A percentile compares a stretch with the other conserved stretches of the same genome.
Conservation (phyloP, 768 basidiomycete species). For the Suillus paluster region DNA sequence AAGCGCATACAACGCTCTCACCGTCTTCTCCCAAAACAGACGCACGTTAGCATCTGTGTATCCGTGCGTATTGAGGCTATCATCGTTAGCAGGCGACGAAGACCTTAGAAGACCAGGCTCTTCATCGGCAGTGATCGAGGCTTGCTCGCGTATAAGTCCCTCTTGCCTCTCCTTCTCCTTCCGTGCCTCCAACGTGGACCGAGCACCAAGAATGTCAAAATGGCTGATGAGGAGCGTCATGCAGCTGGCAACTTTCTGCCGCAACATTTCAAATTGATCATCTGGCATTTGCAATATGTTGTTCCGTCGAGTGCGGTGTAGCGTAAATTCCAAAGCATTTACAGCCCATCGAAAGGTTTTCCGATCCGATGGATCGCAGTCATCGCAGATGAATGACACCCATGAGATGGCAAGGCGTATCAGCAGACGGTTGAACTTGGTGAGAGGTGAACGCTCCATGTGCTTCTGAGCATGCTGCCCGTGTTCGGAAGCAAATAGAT, state of each 20-base stretch:
- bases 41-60: constrained; percentile 70
- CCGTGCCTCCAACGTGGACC: constrained; percentile 85
- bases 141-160: constrained; percentile 59
- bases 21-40: constrained; percentile 74
- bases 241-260: constrained; percentile 91
- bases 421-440: constrained; percentile 81
- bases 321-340: constrained; percentile 90
- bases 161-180: constrained; percentile 89
- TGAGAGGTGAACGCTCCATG: constrained; percentile 74
- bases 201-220: constrained; percentile 96
- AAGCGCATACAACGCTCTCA: constrained; percentile 60
- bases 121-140: constrained; percentile 49
- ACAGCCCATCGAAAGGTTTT: constrained; percentile 99
- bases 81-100: constrained; percentile 41
- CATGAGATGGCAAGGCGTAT: constrained; percentile 94
- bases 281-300: constrained; percentile 87
- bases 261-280: constrained; percentile 88
- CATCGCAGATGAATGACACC: constrained; percentile 98
- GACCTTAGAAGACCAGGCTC: constrained; percentile 56
- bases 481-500: constrained; percentile 94
- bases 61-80: constrained; percentile 40
- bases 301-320: constrained; percentile 84
- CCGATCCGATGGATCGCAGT: constrained; percentile 94
- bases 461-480: constrained; percentile 88
- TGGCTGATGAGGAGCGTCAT: constrained; percentile 97